phyloP scores from a whole-genome alignment of 257 asterid species.

The Verbena officinalis region DNA sequence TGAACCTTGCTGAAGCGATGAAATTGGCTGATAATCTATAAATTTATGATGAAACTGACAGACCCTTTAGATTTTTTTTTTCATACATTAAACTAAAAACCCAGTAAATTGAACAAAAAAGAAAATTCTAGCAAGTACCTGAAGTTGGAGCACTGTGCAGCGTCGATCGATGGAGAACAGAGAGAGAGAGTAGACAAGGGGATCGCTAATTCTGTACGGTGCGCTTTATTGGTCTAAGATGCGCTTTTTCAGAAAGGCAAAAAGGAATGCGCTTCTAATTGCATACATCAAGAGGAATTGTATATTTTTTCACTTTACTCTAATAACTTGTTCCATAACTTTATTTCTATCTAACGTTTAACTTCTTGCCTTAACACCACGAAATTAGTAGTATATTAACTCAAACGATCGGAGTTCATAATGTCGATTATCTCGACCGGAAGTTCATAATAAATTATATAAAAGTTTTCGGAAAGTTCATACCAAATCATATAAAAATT shows the following conservation, averaged over 20 bases:
- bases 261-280: neutral
- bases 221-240: neutral
- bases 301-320: no score
- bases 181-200: neutral
- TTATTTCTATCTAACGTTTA: no score
- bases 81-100: neutral
- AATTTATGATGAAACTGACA: neutral
- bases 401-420: no score
- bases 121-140: no score
- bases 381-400: no score
- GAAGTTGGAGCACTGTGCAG: neutral
- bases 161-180: slow-evolving; percentile 3
- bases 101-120: neutral
- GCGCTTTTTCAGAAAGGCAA: neutral
- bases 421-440: no score
- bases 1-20: slow-evolving; percentile 8
- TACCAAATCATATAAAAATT: no score
- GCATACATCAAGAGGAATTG: no score
- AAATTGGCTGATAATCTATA: neutral
- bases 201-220: neutral
- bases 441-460: no score
- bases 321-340: no score
- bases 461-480: no score
- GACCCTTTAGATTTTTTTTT: neutral
- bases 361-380: no score